Conservation (phyloP, 352 stramenopile species). For the Globisporangium nunn region DNA sequence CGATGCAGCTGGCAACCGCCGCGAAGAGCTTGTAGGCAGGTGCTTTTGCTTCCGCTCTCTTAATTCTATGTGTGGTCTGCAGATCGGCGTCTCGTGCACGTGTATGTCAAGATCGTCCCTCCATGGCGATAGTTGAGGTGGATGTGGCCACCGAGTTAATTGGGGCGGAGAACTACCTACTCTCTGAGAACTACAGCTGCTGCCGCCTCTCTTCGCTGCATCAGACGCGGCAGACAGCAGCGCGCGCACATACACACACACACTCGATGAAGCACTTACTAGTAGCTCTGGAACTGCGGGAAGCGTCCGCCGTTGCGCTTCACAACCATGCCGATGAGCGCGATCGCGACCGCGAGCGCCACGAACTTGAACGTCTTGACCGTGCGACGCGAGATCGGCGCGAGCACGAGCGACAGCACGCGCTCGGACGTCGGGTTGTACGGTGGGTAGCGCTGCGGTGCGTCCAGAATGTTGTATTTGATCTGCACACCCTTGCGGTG, state of each 20-base stretch:
- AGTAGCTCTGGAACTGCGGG: background rate
- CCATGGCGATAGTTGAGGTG: too few relatives aligned
- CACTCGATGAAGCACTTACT: background rate
- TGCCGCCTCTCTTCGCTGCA: too few relatives aligned
- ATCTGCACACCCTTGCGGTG: slow-evolving; percentile 63
- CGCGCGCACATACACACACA: too few relatives aligned
- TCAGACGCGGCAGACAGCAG: slow-evolving; percentile 19
- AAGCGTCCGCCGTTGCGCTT: background rate
- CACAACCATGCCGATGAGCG: background rate
- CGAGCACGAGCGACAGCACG: slow-evolving; percentile 32
- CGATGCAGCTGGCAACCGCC: slow-evolving; percentile 24
- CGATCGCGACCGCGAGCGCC: background rate
- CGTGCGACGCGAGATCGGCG: slow-evolving; percentile 27
- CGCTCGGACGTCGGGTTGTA: slow-evolving; percentile 29
- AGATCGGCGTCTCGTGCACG: background rate
- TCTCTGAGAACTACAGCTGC: too few relatives aligned
- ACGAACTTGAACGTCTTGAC: slow-evolving; percentile 3
- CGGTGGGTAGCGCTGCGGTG: slow-evolving; percentile 45
- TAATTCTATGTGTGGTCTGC: background rate
- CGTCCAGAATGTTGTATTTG: slow-evolving; percentile 52
- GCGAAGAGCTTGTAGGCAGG: slow-evolving; percentile 28
- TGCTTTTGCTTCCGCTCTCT: background rate
- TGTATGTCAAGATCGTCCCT: too few relatives aligned
- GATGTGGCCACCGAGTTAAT: too few relatives aligned
- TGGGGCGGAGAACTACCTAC: too few relatives aligned